A percentile compares a stretch with the other conserved stretches of the same genome.
phyloP scores from a whole-genome alignment of 345 rosid genomes.

The Gossypium rotundifolium region DNA sequence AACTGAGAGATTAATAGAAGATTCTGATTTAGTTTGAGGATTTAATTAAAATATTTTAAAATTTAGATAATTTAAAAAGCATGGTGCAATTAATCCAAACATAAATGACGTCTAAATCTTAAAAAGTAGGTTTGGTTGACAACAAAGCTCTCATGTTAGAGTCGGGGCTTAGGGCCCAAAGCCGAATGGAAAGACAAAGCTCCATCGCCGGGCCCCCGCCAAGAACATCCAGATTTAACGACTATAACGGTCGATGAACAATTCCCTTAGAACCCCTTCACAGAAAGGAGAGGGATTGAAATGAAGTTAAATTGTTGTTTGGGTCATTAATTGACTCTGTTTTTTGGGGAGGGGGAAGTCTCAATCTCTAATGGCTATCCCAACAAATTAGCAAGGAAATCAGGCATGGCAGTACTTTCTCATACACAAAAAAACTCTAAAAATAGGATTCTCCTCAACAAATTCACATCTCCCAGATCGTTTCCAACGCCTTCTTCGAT shows the following conservation, averaged over 20 bases:
- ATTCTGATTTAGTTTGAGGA: no score
- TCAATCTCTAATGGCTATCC: conserved; percentile 3
- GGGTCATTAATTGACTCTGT: not conserved
- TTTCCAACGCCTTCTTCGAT: not conserved
- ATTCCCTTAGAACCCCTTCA: not conserved
- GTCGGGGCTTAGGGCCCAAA: no score
- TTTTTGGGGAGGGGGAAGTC: not conserved
- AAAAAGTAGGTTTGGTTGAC: no score
- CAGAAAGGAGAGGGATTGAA: not conserved
- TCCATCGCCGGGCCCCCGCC: no score
- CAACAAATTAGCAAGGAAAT: conserved; percentile 13
- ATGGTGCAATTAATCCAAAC: no score
- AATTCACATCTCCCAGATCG: conserved; percentile 2
- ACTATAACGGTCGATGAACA: not conserved
- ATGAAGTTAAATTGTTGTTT: not conserved
- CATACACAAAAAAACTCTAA: not conserved
- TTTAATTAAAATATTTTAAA: no score
- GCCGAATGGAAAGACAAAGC: no score
- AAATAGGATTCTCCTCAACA: conserved; percentile 5
- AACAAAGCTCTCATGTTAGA: no score
- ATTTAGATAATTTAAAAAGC: no score
- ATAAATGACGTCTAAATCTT: no score
- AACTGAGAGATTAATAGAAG: no score
- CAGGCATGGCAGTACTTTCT: not conserved
- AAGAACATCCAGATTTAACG: not conserved